phyloP scores from a whole-genome alignment of 177 flowering plant genomes.

The Vitis hybrid region DNA sequence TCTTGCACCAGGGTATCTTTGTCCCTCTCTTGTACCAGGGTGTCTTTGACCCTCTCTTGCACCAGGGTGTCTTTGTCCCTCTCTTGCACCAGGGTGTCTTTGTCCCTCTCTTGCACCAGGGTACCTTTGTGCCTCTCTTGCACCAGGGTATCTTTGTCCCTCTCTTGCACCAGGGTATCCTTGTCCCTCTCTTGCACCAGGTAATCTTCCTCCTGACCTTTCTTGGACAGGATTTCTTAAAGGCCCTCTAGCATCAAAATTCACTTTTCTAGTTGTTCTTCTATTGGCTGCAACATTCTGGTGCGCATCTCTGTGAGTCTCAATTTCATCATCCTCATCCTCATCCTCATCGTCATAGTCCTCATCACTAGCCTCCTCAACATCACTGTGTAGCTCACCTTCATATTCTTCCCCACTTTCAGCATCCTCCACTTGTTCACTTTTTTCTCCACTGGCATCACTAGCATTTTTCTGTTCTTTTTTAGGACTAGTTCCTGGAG shows the following conservation, averaged over 20 bases:
- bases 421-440: slow-evolving; percentile 10
- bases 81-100: too few relatives aligned
- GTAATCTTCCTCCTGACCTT: slow-evolving; percentile 14
- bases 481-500: slow-evolving; percentile 5
- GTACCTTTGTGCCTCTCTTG: too few relatives aligned
- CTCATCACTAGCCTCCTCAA: neutral
- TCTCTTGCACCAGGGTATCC: neutral
- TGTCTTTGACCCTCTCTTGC: too few relatives aligned
- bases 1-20: too few relatives aligned
- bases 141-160: too few relatives aligned
- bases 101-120: too few relatives aligned
- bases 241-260: slow-evolving; percentile 6
- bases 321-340: slow-evolving; percentile 23
- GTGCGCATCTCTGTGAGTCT: slow-evolving; percentile 5
- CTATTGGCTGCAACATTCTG: slow-evolving; percentile 9
- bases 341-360: slow-evolving; percentile 32
- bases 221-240: slow-evolving; percentile 15
- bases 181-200: slow-evolving; percentile 10
- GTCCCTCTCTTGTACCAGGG: too few relatives aligned
- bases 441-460: slow-evolving; percentile 3
- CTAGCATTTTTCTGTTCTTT: slow-evolving; percentile 8
- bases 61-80: too few relatives aligned
- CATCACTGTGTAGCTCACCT: neutral
- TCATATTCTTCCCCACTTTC: slow-evolving; percentile 20
- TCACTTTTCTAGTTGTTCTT: slow-evolving; percentile 12